phyloP scores from a whole-genome alignment of 306 rosid genomes.

The Begonia peltatifolia region DNA sequence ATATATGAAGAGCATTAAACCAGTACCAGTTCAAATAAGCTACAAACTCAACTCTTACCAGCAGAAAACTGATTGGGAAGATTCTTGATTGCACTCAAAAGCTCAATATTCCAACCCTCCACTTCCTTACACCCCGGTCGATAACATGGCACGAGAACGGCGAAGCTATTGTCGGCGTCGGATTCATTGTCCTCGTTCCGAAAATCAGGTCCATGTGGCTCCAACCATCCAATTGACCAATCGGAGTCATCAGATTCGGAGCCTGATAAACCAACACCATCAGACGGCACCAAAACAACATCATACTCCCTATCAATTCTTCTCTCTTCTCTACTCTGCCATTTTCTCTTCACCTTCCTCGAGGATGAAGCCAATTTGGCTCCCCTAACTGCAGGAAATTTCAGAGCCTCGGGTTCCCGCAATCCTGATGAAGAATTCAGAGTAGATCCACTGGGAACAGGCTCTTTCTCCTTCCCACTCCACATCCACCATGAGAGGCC shows the following conservation, averaged over 20 bases:
- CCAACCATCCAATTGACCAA: conserved; percentile 88
- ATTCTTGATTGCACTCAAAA: conserved; percentile 59
- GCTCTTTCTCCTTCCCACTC: conserved; percentile 67
- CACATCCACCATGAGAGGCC: conserved; percentile 62
- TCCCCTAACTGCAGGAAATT: conserved; percentile 44
- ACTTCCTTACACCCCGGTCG: conserved; percentile 55
- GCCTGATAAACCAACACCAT: conserved; percentile 53
- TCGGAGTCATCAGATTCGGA: conserved; percentile 81
- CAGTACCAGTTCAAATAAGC: conserved; percentile 7
- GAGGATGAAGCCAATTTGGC: conserved; percentile 29
- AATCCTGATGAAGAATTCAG: conserved; percentile 30
- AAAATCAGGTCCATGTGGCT: conserved; percentile 76
- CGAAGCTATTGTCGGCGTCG: conserved; percentile 57
- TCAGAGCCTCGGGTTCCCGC: conserved; percentile 45
- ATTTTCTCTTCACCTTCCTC: conserved; percentile 42
- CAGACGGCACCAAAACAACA: conserved; percentile 72
- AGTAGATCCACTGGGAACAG: conserved; percentile 30
- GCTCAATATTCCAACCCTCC: conserved; percentile 39
- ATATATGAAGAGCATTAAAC: too few species aligned
- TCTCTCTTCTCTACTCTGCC: conserved; percentile 66
- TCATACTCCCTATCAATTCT: conserved; percentile 64
- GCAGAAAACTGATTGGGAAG: conserved; percentile 54
- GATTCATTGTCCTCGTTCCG: conserved; percentile 32
- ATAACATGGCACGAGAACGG: conserved; percentile 80
- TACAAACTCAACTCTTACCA: conserved; percentile 25